These are phyloP conservation scores for Lumnitzera racemosa DNA, from an alignment of 345 rosid species.

Conservation along the genomic window DNA sequence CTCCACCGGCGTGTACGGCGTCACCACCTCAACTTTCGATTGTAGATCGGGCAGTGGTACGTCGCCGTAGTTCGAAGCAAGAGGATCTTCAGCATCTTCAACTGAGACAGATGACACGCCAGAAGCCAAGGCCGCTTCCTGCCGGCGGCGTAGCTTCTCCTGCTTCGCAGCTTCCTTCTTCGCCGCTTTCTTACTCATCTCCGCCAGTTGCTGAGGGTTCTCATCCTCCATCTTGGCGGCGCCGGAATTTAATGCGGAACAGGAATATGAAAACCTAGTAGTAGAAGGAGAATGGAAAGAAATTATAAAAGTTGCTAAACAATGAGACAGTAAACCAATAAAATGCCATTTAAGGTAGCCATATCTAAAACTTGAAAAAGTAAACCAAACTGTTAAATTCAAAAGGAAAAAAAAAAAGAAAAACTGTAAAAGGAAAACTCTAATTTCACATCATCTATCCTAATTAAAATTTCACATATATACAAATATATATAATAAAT, in stretches of 20 bases:
- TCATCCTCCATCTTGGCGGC: slow-evolving; percentile 10
- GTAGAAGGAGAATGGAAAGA: too few relatives aligned
- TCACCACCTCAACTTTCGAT: slow-evolving; percentile 32
- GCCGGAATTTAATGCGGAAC: background rate
- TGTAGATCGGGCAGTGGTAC: slow-evolving; percentile 51
- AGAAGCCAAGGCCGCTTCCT: slow-evolving; percentile 32
- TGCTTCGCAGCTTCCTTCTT: slow-evolving; percentile 79
- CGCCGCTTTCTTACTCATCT: slow-evolving; percentile 70
- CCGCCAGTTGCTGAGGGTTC: slow-evolving; percentile 3
- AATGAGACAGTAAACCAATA: too few relatives aligned
- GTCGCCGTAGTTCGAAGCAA: slow-evolving; percentile 51
- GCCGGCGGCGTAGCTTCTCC: slow-evolving; percentile 67
- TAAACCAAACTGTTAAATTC: too few relatives aligned
- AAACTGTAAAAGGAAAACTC: too few relatives aligned
- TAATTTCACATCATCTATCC: too few relatives aligned
- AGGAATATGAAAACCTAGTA: too few relatives aligned
- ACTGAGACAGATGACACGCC: slow-evolving; percentile 15
- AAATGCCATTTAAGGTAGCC: too few relatives aligned
- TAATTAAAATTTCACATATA: too few relatives aligned
- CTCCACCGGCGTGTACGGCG: slow-evolving; percentile 39
- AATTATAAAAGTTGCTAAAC: too few relatives aligned
- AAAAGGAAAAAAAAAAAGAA: too few relatives aligned
- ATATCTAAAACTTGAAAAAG: too few relatives aligned
- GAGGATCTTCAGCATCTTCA: slow-evolving; percentile 36
- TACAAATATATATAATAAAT: too few relatives aligned